Conservation (phyloP, 2,329 filamentous ascomycete species). For the Phaeosphaeriaceae sp. region DNA sequence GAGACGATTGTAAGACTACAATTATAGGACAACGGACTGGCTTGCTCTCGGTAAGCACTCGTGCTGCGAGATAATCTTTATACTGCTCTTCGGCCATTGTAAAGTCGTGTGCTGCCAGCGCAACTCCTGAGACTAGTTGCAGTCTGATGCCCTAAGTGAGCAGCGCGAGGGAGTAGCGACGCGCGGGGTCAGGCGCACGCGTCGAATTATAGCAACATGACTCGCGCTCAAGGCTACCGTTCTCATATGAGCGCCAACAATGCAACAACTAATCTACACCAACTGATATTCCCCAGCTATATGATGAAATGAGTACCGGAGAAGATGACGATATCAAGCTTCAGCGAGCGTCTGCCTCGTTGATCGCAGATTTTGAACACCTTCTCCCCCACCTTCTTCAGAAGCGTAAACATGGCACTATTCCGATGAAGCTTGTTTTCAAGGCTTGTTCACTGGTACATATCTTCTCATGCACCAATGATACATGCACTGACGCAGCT, state of each 20-base stretch:
- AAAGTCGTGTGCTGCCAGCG: neutral
- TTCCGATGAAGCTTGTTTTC: constrained; percentile 41
- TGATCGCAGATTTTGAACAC: constrained; percentile 38
- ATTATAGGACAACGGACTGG: constrained; percentile 60
- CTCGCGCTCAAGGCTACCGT: constrained; percentile 25
- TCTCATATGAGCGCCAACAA: too few species aligned
- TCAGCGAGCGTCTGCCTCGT: constrained; percentile 49
- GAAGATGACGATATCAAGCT: constrained; percentile 56
- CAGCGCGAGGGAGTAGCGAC: constrained; percentile 14
- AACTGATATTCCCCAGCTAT: neutral
- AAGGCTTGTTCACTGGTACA: constrained; percentile 45
- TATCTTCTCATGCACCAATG: neutral
- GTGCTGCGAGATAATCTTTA: constrained; percentile 74
- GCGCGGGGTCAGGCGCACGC: constrained; percentile 40
- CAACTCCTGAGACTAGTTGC: neutral
- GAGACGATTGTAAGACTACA: constrained; percentile 2
- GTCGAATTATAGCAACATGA: constrained; percentile 33
- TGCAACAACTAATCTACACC: neutral
- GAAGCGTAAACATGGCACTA: constrained; percentile 34
- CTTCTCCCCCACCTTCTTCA: constrained; percentile 47
- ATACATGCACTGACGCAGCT: constrained; percentile 1
- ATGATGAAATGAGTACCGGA: constrained; percentile 39
- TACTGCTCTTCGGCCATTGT: constrained; percentile 65
- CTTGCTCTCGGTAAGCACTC: constrained; percentile 76
- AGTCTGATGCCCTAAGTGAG: neutral